Percentiles rank a stretch among this genome's conserved stretches.
These are phyloP conservation scores for Parasitella parasitica DNA, from an alignment of 371 early-diverging fungal genomes.

Conservation along the genomic window DNA sequence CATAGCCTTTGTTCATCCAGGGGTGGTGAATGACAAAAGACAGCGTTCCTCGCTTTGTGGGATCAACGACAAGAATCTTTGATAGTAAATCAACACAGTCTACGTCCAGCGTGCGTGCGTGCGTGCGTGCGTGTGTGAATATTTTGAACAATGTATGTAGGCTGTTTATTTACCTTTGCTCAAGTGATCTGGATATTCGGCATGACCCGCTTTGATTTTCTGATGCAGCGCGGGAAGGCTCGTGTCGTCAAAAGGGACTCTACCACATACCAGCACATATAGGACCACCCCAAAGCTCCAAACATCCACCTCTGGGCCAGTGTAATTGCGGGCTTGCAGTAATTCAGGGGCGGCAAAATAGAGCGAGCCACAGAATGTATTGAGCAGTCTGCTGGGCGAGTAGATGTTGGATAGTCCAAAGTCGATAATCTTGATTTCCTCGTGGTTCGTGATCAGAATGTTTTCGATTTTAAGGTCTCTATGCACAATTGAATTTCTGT, in stretches of 20 bases:
- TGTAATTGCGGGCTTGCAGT: slow-evolving; percentile 76
- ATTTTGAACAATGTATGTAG: background rate
- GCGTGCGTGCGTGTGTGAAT: background rate
- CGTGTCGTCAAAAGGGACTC: slow-evolving; percentile 85
- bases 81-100: slow-evolving; percentile 62
- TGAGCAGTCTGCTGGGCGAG: slow-evolving; percentile 59
- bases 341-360: slow-evolving; percentile 90
- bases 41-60: slow-evolving; percentile 59
- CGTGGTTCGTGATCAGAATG: slow-evolving; percentile 74
- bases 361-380: slow-evolving; percentile 83
- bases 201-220: slow-evolving; percentile 61
- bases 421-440: slow-evolving; percentile 72
- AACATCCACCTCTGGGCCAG: slow-evolving; percentile 89
- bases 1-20: slow-evolving; percentile 75
- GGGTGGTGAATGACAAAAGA: slow-evolving; percentile 59
- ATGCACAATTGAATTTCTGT: slow-evolving; percentile 73
- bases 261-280: slow-evolving; percentile 82
- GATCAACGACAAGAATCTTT: slow-evolving; percentile 65
- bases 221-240: slow-evolving; percentile 62
- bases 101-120: no score
- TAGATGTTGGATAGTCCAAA: slow-evolving; percentile 91
- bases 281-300: slow-evolving; percentile 93
- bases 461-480: slow-evolving; percentile 98
- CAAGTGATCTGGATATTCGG: slow-evolving; percentile 46
- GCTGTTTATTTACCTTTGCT: slow-evolving; percentile 35